Evolutionary conservation across 2,329 filamentous ascomycete species (phyloP), one percentile per base, ranked within the genome.

Genomic region (Fusarium sp.): DNA sequence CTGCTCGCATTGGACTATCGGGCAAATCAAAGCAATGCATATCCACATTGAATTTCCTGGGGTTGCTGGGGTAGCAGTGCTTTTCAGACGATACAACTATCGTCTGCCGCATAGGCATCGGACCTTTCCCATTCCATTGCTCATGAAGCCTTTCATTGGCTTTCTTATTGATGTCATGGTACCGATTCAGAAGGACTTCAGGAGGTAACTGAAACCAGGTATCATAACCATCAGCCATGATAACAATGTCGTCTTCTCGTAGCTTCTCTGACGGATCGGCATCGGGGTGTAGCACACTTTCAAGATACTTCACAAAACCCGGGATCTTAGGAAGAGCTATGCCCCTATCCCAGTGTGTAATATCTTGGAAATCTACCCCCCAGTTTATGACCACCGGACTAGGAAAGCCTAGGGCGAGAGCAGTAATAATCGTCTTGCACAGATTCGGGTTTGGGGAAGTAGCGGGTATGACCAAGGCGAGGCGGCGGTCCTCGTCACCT

Each of bases 311-410:
- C 7, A 62, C 40, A 4, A 62, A 24, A 9, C 59, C 59, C 2
- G 57, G 47, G 15, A 62, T 54, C 3, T 62, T 62, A 2, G 42
- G 47, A 4, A 62, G 14, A 4, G 62, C 62, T 7, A 44, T 38
- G 3, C 59, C 60, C 4, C 24, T 28, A 6, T 17, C 15, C 60
- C 47, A 63, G 7, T 63, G 50, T 1, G 60, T 36, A 0, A 63
- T 47, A 4, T 43, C 15, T 5, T 38, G 33, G 13, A 39, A 44
- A 5, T 63, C 50, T 15, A 47, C 31, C 2, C 59, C 57, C 59
- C 59, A 62, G 19, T 62, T 62, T 4, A 62, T 28, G 7, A 62
- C 36, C 3, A 62, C 28, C 5, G 57, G 59, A 13, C 57, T 62
- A 6, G 59, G 59, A 31, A 47, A 62, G 5, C 57, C 57, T 13